A percentile compares a stretch with the other conserved stretches of the same genome.
phyloP scores from a whole-genome alignment of 768 basidiomycete species.

The Sutorius australiensis region DNA sequence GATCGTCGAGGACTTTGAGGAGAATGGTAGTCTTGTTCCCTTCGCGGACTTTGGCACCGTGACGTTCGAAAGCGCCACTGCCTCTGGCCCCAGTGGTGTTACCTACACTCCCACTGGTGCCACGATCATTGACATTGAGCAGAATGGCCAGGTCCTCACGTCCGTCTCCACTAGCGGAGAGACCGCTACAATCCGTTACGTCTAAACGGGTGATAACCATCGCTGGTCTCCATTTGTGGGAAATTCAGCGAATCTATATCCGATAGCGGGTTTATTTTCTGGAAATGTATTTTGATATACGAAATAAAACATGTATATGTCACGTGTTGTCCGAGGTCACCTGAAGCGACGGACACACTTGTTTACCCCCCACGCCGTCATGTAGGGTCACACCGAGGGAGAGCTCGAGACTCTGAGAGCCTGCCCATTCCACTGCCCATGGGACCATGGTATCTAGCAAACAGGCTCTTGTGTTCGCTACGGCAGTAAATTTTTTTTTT shows the following conservation, averaged over 20 bases:
- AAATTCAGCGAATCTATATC: background rate
- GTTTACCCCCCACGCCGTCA: too few species aligned
- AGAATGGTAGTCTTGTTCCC: background rate
- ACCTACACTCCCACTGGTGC: conserved; percentile 11
- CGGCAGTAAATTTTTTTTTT: too few species aligned
- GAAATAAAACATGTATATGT: background rate
- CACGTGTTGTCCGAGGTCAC: too few species aligned
- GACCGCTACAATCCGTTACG: conserved; percentile 5
- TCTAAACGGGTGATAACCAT: background rate
- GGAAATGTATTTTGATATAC: background rate
- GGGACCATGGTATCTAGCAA: too few species aligned
- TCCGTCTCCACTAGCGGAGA: conserved; percentile 3
- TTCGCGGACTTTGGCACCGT: conserved; percentile 22
- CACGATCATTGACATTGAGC: conserved; percentile 9
- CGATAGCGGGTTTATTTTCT: background rate
- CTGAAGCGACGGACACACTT: too few species aligned
- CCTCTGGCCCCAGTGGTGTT: conserved; percentile 1
- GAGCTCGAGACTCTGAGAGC: too few species aligned
- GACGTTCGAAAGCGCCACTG: conserved; percentile 11
- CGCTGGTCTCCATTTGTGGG: background rate
- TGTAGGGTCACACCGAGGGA: too few species aligned
- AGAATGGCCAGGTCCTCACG: conserved; percentile 9
- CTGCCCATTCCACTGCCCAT: too few species aligned
- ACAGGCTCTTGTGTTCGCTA: too few species aligned
- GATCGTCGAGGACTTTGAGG: conserved; percentile 23